Evolutionary conservation across 352 stramenopile species (phyloP), one percentile per base, ranked within the genome.

Genomic region (Aphanomyces euteiches): DNA sequence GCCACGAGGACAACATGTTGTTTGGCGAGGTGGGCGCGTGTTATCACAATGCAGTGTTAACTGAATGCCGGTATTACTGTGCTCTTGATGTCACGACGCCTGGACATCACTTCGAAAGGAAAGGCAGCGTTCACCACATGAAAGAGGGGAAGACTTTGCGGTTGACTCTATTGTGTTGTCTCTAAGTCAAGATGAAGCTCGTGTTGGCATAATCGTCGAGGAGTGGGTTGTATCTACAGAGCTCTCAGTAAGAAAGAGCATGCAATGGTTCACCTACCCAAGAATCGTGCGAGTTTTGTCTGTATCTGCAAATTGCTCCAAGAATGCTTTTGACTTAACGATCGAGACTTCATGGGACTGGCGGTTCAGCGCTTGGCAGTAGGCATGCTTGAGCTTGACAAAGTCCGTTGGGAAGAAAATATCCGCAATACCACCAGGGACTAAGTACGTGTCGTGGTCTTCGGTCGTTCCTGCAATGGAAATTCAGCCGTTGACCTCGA

Each of bases 361-460:
- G 19, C 83, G 79, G 5, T 81, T 72, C 12, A 90, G 76, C 43
- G 84, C 77, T 15, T 71, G 82, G 72, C 84, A 90, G 75, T 97
- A 96, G 17, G 90, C 84, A 45, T 84, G 84, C 67, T 90, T 90
- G 19, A 97, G 76, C 39, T 79, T 78, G 1, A 79, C 71, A 75
- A 97, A 97, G 69, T 96, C 88, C 4, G 89, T 96, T 7, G 90
- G 80, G 53, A 97, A 97, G 76, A 96, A 97, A 38, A 97, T 95
- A 61, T 97, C 90, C 17, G 89, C 88, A 34, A 92, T 87, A 41
- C 89, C 89, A 10, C 85, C 82, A 71, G 90, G 74, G 37, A 95
- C 84, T 10, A 96, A 72, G 66, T 96, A 97, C 56, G 88, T 96
- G 68, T 90, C 83, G 73, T 96, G 87, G 65, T 97, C 90, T 36